Conservation (phyloP, 2,329 filamentous ascomycete genomes). For the Fusarium sp. region DNA sequence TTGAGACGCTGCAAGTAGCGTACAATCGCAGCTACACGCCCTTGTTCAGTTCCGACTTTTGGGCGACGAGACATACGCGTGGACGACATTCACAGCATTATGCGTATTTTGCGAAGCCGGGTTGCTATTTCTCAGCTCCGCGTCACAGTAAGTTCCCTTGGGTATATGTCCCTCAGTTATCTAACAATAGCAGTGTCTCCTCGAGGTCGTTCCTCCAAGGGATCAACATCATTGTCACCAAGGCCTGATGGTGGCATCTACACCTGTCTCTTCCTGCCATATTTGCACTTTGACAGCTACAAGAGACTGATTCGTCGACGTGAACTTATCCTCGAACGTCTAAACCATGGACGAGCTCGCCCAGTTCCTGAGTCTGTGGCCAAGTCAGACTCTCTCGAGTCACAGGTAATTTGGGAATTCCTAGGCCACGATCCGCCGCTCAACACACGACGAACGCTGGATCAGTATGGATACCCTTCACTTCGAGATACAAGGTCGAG, state of each 20-base stretch:
- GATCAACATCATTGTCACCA: conserved; percentile 46
- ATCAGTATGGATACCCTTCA: conserved; percentile 73
- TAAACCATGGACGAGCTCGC: conserved; percentile 64
- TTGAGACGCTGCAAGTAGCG: conserved; percentile 56
- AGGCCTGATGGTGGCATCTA: conserved; percentile 49
- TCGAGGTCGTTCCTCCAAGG: conserved; percentile 44
- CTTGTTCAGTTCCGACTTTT: conserved; percentile 61
- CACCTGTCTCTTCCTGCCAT: conserved; percentile 67
- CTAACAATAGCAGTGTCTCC: conserved; percentile 49
- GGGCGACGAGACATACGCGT: conserved; percentile 61
- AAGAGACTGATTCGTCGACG: conserved; percentile 67
- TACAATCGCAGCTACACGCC: conserved; percentile 53
- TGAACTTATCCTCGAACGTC: conserved; percentile 63
- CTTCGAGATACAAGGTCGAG: conserved; percentile 69
- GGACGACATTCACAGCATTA: conserved; percentile 63
- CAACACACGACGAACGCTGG: conserved; percentile 71
- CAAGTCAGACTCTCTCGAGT: conserved; percentile 66
- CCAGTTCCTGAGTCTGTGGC: conserved; percentile 68
- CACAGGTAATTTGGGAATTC: conserved; percentile 72
- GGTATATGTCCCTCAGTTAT: neutral
- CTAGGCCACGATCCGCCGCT: conserved; percentile 71
- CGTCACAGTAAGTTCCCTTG: conserved; percentile 45
- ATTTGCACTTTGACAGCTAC: conserved; percentile 75
- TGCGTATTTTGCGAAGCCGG: conserved; percentile 62
- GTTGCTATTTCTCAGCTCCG: conserved; percentile 59